These are phyloP conservation scores for Acarospora socialis DNA, from an alignment of 2,329 filamentous ascomycete species.

Conservation along the genomic window DNA sequence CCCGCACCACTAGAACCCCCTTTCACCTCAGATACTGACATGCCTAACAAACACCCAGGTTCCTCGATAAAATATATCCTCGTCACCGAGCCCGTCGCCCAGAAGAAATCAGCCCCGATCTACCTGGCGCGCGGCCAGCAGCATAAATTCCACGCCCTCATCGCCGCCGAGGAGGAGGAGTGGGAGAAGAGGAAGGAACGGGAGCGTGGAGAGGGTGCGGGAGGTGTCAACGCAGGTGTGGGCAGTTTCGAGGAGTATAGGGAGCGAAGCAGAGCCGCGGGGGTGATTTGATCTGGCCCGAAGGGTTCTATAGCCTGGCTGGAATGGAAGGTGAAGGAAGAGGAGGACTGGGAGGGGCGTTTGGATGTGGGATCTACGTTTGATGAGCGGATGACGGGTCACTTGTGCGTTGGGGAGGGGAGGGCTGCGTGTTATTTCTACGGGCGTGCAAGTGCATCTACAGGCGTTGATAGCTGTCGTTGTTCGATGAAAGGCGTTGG, in stretches of 20 bases:
- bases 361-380: too few species aligned
- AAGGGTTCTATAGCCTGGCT: too few species aligned
- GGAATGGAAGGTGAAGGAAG: too few species aligned
- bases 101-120: constrained; percentile 41
- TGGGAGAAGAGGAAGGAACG: constrained; percentile 31
- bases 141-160: constrained; percentile 35
- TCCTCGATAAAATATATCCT: constrained; percentile 55
- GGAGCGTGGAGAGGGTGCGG: constrained; percentile 20
- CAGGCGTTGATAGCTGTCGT: too few species aligned
- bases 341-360: too few species aligned
- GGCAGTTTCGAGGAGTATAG: constrained; percentile 32
- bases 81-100: constrained; percentile 55
- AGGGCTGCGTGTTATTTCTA: too few species aligned
- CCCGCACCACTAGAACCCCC: too few species aligned
- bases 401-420: too few species aligned
- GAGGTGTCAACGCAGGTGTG: constrained; percentile 14
- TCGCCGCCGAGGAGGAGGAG: constrained; percentile 35
- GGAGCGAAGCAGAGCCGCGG: constrained; percentile 22
- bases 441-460: too few species aligned
- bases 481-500: too few species aligned
- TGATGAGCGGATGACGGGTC: too few species aligned
- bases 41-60: constrained; percentile 16
- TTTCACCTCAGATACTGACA: not conserved
- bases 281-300: constrained; percentile 11
- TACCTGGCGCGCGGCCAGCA: constrained; percentile 39